Conservation (phyloP, 2,329 filamentous ascomycete genomes). For the Cladosporium oxysporum region DNA sequence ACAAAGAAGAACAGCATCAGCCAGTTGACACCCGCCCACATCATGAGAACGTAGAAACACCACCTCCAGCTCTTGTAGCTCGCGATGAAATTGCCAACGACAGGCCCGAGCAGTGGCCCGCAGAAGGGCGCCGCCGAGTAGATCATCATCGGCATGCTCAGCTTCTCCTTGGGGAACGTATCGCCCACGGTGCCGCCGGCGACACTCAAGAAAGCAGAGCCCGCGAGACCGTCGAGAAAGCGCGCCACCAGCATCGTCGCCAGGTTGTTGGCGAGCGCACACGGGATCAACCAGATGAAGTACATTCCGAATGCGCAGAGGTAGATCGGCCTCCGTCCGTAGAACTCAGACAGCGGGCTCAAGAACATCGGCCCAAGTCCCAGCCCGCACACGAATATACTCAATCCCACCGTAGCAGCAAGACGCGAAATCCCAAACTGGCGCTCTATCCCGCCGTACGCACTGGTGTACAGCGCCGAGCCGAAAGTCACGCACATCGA, state of each 20-base stretch:
- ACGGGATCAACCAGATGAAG: constrained; percentile 68
- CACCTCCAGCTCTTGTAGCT: constrained; percentile 72
- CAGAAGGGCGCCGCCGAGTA: constrained; percentile 62
- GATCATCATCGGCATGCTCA: constrained; percentile 81
- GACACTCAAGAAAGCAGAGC: constrained; percentile 64
- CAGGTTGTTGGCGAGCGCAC: constrained; percentile 67
- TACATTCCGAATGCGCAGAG: constrained; percentile 66
- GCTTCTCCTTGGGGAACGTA: constrained; percentile 66
- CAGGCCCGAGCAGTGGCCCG: constrained; percentile 58
- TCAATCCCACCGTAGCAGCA: constrained; percentile 77
- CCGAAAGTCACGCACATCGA: constrained; percentile 36
- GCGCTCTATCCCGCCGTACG: constrained; percentile 50
- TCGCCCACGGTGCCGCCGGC: constrained; percentile 86
- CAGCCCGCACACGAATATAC: constrained; percentile 77
- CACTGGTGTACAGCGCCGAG: constrained; percentile 52
- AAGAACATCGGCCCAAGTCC: constrained; percentile 59
- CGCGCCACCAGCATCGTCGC: constrained; percentile 68
- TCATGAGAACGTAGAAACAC: constrained; percentile 82
- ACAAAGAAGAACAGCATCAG: constrained; percentile 69
- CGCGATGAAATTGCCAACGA: constrained; percentile 80
- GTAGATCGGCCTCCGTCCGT: constrained; percentile 68
- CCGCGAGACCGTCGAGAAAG: constrained; percentile 75
- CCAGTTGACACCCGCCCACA: constrained; percentile 72
- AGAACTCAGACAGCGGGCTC: constrained; percentile 67
- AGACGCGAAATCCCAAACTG: constrained; percentile 73